Evolutionary conservation across 176 grass and related monocot genomes (phyloP).

Genomic region (Phoenix dactylifera): DNA sequence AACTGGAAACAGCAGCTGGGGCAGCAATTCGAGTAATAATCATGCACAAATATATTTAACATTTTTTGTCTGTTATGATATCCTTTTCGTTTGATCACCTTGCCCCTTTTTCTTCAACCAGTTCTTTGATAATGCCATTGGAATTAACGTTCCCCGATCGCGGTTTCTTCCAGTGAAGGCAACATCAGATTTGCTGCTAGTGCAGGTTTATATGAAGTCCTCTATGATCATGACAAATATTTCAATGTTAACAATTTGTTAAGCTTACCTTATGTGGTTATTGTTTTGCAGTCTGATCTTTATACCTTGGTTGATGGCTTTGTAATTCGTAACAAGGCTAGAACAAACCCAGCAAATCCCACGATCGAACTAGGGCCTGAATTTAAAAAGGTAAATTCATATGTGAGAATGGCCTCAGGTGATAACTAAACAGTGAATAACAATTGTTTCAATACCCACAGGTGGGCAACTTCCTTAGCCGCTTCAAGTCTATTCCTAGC

Average conservation of each 20-base stretch:
- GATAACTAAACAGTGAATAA: not conserved
- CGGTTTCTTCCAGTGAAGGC: too few species aligned
- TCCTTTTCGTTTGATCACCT: too few species aligned
- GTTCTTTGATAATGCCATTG: slow-evolving; percentile 67
- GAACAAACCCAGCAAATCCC: slow-evolving; percentile 70
- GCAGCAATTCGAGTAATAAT: slow-evolving; percentile 74
- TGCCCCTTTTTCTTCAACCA: slow-evolving; percentile 21
- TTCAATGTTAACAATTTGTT: not conserved
- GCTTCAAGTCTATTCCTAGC: slow-evolving; percentile 91
- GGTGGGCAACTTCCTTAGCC: slow-evolving; percentile 64
- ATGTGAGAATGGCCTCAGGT: not conserved
- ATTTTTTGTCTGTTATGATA: not conserved
- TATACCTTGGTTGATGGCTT: slow-evolving; percentile 89
- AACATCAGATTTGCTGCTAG: slow-evolving; percentile 32
- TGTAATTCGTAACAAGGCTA: slow-evolving; percentile 61
- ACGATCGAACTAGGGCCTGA: slow-evolving; percentile 79
- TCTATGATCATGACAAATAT: slow-evolving; percentile 6
- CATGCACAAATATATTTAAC: not conserved
- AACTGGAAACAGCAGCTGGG: slow-evolving; percentile 88
- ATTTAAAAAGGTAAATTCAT: slow-evolving; percentile 74
- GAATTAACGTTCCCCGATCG: too few species aligned
- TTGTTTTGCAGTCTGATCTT: slow-evolving; percentile 67
- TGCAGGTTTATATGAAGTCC: slow-evolving; percentile 50
- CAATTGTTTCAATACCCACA: slow-evolving; percentile 24
- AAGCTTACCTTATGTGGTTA: not conserved